A percentile compares a stretch with the other conserved stretches of the same genome.
Conservation (phyloP, 306 rosid genomes). For the Corylus americana region DNA sequence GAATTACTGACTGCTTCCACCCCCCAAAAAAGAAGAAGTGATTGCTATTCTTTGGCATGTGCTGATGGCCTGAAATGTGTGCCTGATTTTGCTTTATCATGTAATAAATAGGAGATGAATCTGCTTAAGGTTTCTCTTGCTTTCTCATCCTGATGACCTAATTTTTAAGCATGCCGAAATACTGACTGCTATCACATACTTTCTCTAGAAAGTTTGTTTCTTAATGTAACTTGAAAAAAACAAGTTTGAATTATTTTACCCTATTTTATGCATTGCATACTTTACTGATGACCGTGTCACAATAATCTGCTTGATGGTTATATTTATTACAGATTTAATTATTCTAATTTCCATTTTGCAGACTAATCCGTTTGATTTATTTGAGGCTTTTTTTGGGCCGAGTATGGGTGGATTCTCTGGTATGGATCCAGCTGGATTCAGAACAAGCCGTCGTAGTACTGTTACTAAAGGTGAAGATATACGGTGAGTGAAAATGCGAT, state of each 20-base stretch:
- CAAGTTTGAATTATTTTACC: background rate
- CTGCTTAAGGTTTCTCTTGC: background rate
- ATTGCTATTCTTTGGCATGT: background rate
- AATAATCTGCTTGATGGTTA: background rate
- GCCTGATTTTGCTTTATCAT: conserved; percentile 4
- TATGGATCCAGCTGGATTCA: conserved; percentile 78
- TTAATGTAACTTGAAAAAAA: background rate
- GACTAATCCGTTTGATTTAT: conserved; percentile 97
- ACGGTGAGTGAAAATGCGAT: conserved; percentile 61
- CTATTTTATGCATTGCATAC: background rate
- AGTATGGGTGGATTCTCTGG: conserved; percentile 82
- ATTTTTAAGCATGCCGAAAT: too few relatives aligned
- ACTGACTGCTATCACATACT: background rate
- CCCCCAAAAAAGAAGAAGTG: background rate
- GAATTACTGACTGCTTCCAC: background rate
- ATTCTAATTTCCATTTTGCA: conserved; percentile 36
- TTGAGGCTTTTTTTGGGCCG: conserved; percentile 94
- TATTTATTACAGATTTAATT: background rate
- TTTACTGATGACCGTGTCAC: background rate
- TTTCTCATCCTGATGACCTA: too few relatives aligned
- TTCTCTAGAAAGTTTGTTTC: background rate
- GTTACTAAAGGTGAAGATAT: conserved; percentile 94
- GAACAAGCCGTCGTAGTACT: conserved; percentile 82
- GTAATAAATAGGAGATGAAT: background rate
- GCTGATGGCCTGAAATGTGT: conserved; percentile 1